A percentile compares a stretch with the other conserved stretches of the same genome.
phyloP scores from a whole-genome alignment of 2,329 filamentous ascomycete species.

The Aspergillus floridensis region DNA sequence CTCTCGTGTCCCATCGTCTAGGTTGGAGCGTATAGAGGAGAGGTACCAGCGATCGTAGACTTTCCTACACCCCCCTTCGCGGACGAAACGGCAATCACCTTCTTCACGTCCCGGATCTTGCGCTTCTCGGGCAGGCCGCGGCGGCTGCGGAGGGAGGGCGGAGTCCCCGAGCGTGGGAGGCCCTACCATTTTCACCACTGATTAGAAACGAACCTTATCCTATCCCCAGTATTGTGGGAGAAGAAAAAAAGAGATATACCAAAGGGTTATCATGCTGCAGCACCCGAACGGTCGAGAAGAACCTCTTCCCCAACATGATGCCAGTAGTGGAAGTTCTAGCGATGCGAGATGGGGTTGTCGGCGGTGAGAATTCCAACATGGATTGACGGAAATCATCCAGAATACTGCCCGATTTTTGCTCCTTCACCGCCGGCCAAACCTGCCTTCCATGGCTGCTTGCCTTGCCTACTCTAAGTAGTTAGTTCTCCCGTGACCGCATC shows the following conservation, averaged over 20 bases:
- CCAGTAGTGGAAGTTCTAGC: not conserved
- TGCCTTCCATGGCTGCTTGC: not conserved
- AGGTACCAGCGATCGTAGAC: conserved; percentile 77
- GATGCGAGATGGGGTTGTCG: not conserved
- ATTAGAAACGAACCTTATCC: no score
- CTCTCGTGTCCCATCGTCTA: not conserved
- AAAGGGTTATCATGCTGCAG: conserved; percentile 83
- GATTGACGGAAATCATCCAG: not conserved
- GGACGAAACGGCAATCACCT: conserved; percentile 94
- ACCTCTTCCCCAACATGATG: conserved; percentile 32
- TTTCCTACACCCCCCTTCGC: conserved; percentile 99
- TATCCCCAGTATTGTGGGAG: no score
- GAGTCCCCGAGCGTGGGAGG: conserved; percentile 71
- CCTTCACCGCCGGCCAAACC: conserved; percentile 19
- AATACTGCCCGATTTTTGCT: conserved; percentile 21
- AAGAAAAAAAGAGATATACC: conserved; percentile 47
- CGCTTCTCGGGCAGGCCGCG: conserved; percentile 77
- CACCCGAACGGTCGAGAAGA: conserved; percentile 56
- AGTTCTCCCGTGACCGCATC: conserved; percentile 16
- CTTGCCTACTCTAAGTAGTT: no score
- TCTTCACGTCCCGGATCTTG: conserved; percentile 78
- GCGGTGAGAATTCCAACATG: not conserved
- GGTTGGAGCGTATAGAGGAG: not conserved
- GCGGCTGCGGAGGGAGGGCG: conserved; percentile 68
- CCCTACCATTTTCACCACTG: conserved; percentile 59